Conservation (phyloP, 2,329 filamentous ascomycete species). For the Cercospora zeina region DNA sequence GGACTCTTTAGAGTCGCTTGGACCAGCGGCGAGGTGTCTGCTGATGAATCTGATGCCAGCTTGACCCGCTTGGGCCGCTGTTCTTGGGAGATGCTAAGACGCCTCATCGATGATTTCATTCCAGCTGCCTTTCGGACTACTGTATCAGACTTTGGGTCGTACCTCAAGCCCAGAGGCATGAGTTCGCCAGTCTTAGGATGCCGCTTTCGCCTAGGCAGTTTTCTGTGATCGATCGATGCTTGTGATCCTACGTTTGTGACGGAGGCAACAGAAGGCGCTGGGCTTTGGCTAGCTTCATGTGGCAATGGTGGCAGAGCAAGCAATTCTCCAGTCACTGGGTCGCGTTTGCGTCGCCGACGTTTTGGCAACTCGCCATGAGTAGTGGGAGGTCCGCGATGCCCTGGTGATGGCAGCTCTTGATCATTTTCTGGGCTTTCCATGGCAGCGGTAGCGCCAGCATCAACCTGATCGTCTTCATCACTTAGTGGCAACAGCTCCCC, state of each 20-base stretch:
- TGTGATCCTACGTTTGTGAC: neutral
- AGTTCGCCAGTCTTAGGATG: slow-evolving; percentile 38
- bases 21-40: slow-evolving; percentile 12
- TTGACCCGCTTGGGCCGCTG: slow-evolving; percentile 28
- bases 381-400: slow-evolving; percentile 1
- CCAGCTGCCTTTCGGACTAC: slow-evolving; percentile 15
- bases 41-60: slow-evolving; percentile 26
- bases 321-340: slow-evolving; percentile 37
- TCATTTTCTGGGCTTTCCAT: slow-evolving; percentile 23
- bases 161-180: slow-evolving; percentile 39
- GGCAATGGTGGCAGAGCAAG: slow-evolving; percentile 28
- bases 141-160: slow-evolving; percentile 27
- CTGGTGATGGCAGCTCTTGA: neutral
- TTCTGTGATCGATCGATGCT: slow-evolving; percentile 18
- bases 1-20: neutral
- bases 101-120: slow-evolving; percentile 15
- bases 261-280: neutral
- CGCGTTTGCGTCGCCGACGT: slow-evolving; percentile 36
- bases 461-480: slow-evolving; percentile 25
- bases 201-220: slow-evolving; percentile 33
- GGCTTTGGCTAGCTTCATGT: neutral
- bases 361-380: slow-evolving; percentile 19
- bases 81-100: slow-evolving; percentile 26
- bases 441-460: neutral
- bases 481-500: slow-evolving; percentile 37